Evolutionary conservation across 2,329 filamentous ascomycete species (phyloP).

Genomic region (Fusarium foetens): DNA sequence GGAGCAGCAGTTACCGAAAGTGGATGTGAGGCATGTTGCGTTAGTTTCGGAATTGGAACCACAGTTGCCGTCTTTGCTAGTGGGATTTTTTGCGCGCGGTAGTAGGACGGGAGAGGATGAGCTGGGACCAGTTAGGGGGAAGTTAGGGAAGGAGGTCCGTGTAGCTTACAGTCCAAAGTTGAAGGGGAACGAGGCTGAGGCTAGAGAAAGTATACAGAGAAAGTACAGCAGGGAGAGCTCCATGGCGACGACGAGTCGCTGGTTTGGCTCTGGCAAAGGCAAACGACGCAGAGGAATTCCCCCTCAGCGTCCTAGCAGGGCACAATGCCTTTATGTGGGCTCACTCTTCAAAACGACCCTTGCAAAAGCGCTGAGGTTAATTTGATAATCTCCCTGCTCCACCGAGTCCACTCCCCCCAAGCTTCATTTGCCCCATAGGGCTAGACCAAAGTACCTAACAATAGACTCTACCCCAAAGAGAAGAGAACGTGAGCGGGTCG

Average conservation of each 20-base stretch:
- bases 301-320: neutral
- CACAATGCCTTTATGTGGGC: neutral
- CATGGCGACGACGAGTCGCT: neutral
- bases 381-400: neutral
- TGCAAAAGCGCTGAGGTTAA: neutral
- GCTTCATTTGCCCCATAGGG: neutral
- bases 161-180: neutral
- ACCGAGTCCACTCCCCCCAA: neutral
- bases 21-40: neutral
- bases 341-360: neutral
- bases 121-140: neutral
- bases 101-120: neutral
- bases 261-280: neutral
- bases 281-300: neutral
- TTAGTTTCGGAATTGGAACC: neutral
- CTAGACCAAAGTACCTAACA: neutral
- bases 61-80: neutral
- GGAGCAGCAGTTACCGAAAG: neutral
- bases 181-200: neutral
- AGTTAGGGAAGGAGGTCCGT: neutral
- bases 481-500: neutral
- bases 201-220: neutral
- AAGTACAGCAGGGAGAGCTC: neutral
- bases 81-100: neutral
- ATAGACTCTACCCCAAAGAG: neutral